phyloP scores from a whole-genome alignment of 768 basidiomycete species.

The Exsudoporus frostii region DNA sequence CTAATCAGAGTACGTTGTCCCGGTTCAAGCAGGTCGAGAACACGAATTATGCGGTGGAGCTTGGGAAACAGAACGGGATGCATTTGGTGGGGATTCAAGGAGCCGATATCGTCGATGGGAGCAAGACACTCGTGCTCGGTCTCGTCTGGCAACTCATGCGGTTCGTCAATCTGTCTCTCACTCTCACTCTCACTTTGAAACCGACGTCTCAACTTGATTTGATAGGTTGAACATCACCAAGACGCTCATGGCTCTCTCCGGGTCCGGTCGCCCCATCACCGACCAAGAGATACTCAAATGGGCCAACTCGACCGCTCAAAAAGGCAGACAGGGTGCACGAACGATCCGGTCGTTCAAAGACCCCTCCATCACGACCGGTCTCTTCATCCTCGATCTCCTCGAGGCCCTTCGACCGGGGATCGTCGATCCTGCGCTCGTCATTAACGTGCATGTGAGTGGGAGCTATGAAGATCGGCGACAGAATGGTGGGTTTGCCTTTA shows the following conservation, averaged over 20 bases:
- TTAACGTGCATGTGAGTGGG: constrained; percentile 55
- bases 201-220: too few species aligned
- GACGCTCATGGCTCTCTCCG: constrained; percentile 73
- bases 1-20: constrained; percentile 81
- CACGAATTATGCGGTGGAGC: constrained; percentile 93
- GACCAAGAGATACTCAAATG: constrained; percentile 95
- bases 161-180: constrained; percentile 36
- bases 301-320: constrained; percentile 89
- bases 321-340: constrained; percentile 53
- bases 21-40: constrained; percentile 98
- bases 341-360: constrained; percentile 94
- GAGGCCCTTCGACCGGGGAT: constrained; percentile 92
- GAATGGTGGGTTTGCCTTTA: constrained; percentile 64
- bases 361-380: constrained; percentile 77
- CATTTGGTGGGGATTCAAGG: constrained; percentile 97
- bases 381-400: constrained; percentile 92
- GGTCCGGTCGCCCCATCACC: constrained; percentile 76
- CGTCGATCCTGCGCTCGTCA: constrained; percentile 83
- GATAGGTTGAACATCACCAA: constrained; percentile 82
- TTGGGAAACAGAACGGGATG: constrained; percentile 91
- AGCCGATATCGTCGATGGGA: constrained; percentile 94
- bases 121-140: constrained; percentile 88
- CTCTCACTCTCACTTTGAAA: neutral
- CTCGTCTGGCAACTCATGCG: constrained; percentile 98
- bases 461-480: constrained; percentile 86